Conservation (phyloP, 2,329 filamentous ascomycete genomes). For the Pseudogymnoascus sp. region DNA sequence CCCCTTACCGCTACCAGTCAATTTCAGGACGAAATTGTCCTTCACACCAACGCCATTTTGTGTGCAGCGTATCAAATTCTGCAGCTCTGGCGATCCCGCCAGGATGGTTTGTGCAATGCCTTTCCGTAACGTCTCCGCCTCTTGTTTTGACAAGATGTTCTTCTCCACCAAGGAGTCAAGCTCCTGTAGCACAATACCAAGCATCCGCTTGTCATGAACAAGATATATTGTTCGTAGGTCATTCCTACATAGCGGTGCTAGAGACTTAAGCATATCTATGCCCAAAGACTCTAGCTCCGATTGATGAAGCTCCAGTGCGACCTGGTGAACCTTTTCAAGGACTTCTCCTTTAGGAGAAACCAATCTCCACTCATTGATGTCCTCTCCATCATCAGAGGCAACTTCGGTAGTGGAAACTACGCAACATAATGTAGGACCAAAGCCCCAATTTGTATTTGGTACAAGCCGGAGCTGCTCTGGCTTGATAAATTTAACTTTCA, state of each 20-base stretch:
- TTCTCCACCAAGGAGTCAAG: conserved; percentile 20
- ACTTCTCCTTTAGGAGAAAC: conserved; percentile 16
- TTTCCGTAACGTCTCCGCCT: conserved; percentile 19
- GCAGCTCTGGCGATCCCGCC: conserved; percentile 24
- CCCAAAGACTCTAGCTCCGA: conserved; percentile 23
- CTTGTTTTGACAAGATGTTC: conserved; percentile 17
- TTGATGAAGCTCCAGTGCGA: conserved; percentile 28
- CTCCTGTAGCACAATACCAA: conserved; percentile 30
- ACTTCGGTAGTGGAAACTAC: background rate
- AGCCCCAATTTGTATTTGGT: background rate
- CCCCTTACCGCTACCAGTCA: conserved; percentile 12
- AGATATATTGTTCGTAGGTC: conserved; percentile 29
- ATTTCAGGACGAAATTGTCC: conserved; percentile 19
- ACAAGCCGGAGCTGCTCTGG: conserved; percentile 8
- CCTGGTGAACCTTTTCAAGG: conserved; percentile 24
- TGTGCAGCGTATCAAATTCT: conserved; percentile 14
- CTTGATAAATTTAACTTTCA: conserved; percentile 1
- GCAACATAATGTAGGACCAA: conserved; percentile 1
- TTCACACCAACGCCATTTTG: conserved; percentile 14
- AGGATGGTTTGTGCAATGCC: conserved; percentile 23
- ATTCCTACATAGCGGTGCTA: conserved; percentile 27
- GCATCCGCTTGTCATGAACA: conserved; percentile 29
- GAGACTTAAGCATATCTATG: conserved; percentile 22
- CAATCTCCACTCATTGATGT: background rate
- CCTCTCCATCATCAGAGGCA: background rate